phyloP scores from a whole-genome alignment of 2,329 filamentous ascomycete genomes.

The Claviceps sp. region DNA sequence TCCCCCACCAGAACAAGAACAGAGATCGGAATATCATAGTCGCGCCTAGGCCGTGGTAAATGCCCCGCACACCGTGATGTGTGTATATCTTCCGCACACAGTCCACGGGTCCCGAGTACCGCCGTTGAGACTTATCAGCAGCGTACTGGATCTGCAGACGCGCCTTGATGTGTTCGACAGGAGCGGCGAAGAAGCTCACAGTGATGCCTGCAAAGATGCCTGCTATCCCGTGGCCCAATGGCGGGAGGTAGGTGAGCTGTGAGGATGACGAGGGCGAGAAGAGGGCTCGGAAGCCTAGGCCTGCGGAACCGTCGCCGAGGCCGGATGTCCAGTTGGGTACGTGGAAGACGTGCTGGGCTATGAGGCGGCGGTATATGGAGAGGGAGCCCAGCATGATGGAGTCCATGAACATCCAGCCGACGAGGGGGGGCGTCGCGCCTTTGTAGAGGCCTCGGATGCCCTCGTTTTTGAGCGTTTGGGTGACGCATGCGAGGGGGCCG shows the following conservation, averaged over 20 bases:
- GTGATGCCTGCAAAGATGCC: conserved; percentile 79
- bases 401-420: conserved; percentile 99
- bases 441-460: conserved; percentile 83
- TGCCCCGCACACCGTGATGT: conserved; percentile 61
- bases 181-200: conserved; percentile 83
- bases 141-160: conserved; percentile 90
- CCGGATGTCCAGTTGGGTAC: conserved; percentile 21
- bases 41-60: conserved; percentile 76
- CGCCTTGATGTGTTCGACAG: conserved; percentile 90
- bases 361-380: conserved; percentile 73
- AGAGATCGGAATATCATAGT: conserved; percentile 82
- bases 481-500: conserved; percentile 73
- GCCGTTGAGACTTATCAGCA: conserved; percentile 57
- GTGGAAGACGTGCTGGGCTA: conserved; percentile 69
- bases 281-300: conserved; percentile 8
- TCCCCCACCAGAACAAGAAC: conserved; percentile 99
- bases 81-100: conserved; percentile 56
- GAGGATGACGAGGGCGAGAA: not conserved
- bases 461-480: conserved; percentile 76
- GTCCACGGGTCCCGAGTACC: conserved; percentile 81
- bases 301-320: conserved; percentile 9
- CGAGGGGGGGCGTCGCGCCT: conserved; percentile 77
- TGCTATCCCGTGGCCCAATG: conserved; percentile 73
- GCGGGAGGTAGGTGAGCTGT: conserved; percentile 42
- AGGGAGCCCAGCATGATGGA: conserved; percentile 78